A percentile compares a stretch with the other conserved stretches of the same genome.
These are phyloP conservation scores for Dentipellis sp. DNA, from an alignment of 768 basidiomycete genomes.

Conservation along the genomic window DNA sequence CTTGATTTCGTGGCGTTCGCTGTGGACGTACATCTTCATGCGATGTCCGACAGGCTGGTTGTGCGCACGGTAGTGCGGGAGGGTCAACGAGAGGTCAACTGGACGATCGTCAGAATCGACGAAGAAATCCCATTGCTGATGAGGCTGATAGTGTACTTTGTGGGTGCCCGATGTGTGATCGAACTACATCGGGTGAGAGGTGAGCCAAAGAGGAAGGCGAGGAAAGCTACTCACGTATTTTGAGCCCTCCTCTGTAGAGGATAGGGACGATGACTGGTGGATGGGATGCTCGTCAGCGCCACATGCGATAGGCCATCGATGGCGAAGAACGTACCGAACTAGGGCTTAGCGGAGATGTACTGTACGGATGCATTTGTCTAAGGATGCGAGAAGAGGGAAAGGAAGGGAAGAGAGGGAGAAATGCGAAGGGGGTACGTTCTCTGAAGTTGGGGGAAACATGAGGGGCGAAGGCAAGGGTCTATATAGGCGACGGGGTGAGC, in stretches of 20 bases:
- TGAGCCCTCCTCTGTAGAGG: not conserved
- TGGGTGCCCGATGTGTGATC: constrained; percentile 6
- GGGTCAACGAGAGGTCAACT: constrained; percentile 56
- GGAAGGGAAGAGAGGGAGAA: not conserved
- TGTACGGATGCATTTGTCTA: not conserved
- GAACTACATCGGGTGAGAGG: not conserved
- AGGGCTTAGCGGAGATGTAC: not conserved
- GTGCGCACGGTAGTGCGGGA: constrained; percentile 74
- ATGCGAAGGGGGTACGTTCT: too few relatives aligned
- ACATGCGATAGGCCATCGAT: too few relatives aligned
- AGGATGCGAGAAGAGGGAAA: not conserved
- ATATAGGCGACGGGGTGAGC: too few relatives aligned
- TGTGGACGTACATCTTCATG: constrained; percentile 58
- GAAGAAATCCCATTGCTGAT: constrained; percentile 47
- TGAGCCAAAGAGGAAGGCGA: not conserved
- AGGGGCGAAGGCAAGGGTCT: too few relatives aligned
- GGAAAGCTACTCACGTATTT: not conserved
- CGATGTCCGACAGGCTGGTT: constrained; percentile 65
- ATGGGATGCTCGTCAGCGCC: not conserved
- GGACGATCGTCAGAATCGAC: constrained; percentile 42
- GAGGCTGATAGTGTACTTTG: constrained; percentile 14
- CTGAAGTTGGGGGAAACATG: too few relatives aligned
- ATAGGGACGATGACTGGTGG: not conserved
- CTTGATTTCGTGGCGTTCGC: constrained; percentile 45
- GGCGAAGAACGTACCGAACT: not conserved